Evolutionary conservation across 768 basidiomycete genomes (phyloP), one percentile per base, ranked within the genome.

Genomic region (Gloeostereum incarnatum): DNA sequence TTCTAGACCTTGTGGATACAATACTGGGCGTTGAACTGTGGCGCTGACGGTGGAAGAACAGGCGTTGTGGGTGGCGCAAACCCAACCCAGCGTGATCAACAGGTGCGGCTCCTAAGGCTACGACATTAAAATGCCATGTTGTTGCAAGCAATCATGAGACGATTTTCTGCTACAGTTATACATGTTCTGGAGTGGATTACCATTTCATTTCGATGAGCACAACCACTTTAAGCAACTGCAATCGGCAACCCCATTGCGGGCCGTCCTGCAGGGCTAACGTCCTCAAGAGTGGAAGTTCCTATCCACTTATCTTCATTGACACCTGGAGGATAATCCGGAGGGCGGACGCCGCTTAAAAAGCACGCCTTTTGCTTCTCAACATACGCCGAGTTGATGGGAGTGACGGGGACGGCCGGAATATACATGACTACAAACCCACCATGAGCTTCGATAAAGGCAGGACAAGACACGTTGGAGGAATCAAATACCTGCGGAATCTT

Each of bases 401-500:
- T 75, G 43, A 60, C 54, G 0, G 72, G 75, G 11, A 68, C 65
- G 6, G 76, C 69, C 1, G 69, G 65, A 39, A 78, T 78, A 43
- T 78, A 78, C 63, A 78, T 71, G 32, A 77, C 71, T 56, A 46
- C 31, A 45, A 34, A 17, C 8, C 6, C 13, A 34, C 19, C 6
- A 27, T 10, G 21, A 3, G 3, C 5, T 31, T 24, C 13, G 19
- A n/a, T 32, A 23, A 31, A 30, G 14, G 5, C 20, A 19, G 9
- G 22, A 17, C 26, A 27, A 16, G 10, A 19, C 33, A 25, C 17
- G 11, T 32, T 18, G 10, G 25, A 18, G 16, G 3, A 14, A 35
- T 13, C 9, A 34, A 53, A 44, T 36, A 65, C 65, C 68, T 27
- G 69, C 65, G 1, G 72, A 73, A 49, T 73, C 69, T 36, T 48